phyloP scores from a whole-genome alignment of 2,329 filamentous ascomycete species.

The Xylariaceae sp. region DNA sequence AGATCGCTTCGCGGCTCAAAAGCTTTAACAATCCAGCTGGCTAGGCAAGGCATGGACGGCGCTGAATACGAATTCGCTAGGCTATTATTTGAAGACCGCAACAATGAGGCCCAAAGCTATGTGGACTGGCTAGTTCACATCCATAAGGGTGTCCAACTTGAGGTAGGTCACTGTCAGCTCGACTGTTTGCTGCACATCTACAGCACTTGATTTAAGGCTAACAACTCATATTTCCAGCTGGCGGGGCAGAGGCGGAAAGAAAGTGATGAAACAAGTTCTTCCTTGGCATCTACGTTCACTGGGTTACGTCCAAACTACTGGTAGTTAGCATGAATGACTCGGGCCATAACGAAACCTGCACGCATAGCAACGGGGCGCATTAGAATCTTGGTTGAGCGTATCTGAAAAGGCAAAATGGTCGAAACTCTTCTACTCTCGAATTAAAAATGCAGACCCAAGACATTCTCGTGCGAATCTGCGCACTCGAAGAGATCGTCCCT shows the following conservation, averaged over 20 bases:
- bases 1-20: constrained; percentile 78
- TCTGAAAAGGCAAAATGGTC: constrained; percentile 1
- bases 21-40: constrained; percentile 82
- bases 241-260: constrained; percentile 70
- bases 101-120: constrained; percentile 96
- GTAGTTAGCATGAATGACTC: constrained; percentile 32
- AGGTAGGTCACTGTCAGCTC: constrained; percentile 49
- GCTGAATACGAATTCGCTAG: constrained; percentile 96
- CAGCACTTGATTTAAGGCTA: constrained; percentile 1
- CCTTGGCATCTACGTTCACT: constrained; percentile 52
- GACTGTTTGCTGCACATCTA: neutral
- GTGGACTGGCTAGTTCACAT: constrained; percentile 98
- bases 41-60: constrained; percentile 87
- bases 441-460: too few species aligned
- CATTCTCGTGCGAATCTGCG: too few species aligned
- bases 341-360: constrained; percentile 9
- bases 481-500: too few species aligned
- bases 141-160: constrained; percentile 87
- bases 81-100: constrained; percentile 86
- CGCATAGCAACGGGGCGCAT: constrained; percentile 15
- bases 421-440: constrained; percentile 8
- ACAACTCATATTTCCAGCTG: constrained; percentile 41
- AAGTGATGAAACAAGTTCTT: constrained; percentile 47
- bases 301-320: constrained; percentile 59
- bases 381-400: constrained; percentile 14